A percentile compares a stretch with the other conserved stretches of the same genome.
These are phyloP conservation scores for Lasiosphaeria miniovina DNA, from an alignment of 495 filamentous ascomycete genomes.

Conservation along the genomic window DNA sequence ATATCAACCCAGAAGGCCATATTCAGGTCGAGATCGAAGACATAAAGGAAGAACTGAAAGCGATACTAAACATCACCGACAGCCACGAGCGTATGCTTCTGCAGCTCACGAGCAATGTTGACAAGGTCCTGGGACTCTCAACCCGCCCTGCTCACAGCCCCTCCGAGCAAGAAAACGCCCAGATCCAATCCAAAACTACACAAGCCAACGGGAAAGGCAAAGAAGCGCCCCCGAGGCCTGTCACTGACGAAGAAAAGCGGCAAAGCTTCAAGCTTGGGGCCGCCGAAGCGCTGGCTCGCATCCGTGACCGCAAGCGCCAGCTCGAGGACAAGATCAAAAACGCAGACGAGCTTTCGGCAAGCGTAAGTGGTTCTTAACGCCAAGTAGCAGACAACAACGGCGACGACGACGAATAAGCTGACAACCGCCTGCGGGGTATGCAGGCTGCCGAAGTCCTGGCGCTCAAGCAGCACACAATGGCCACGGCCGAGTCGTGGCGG, in stretches of 20 bases:
- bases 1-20: conserved; percentile 64
- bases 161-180: neutral
- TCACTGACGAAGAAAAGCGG: neutral
- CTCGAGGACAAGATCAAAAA: neutral
- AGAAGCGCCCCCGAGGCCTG: neutral
- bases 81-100: neutral
- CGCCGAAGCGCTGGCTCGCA: conserved; percentile 41
- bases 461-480: neutral
- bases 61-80: conserved; percentile 58
- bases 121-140: neutral
- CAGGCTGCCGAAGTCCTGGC: neutral
- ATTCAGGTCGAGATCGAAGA: conserved; percentile 72
- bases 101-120: neutral
- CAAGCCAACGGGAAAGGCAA: neutral
- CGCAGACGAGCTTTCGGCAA: neutral
- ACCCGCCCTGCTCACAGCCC: neutral
- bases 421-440: neutral
- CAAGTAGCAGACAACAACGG: neutral
- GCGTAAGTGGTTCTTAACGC: neutral
- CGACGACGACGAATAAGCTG: neutral
- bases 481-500: neutral
- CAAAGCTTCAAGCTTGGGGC: neutral
- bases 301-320: conserved; percentile 15
- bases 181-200: neutral
- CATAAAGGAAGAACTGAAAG: conserved; percentile 72